Conservation (phyloP, 1,284 basidiomycete genomes). For the Melampsora larici-populina region DNA sequence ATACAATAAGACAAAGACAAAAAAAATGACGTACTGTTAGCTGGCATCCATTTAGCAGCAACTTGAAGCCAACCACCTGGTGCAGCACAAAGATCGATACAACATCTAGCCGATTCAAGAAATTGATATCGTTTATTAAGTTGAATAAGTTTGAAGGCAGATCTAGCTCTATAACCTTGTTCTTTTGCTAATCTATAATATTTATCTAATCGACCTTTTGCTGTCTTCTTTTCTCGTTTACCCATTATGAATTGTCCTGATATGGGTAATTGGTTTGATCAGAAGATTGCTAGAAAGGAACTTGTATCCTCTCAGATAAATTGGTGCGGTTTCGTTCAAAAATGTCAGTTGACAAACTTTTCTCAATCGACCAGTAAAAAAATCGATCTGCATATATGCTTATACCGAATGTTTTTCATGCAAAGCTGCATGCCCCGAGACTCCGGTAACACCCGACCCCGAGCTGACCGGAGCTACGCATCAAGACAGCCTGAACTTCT, state of each 20-base stretch:
- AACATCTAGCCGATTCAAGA: conserved; percentile 84
- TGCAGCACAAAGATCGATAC: conserved; percentile 96
- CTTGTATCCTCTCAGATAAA: neutral
- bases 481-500: too few species aligned
- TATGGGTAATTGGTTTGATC: neutral
- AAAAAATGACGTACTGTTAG: conserved; percentile 72
- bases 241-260: conserved; percentile 9
- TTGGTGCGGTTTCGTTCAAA: neutral
- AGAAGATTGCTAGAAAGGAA: neutral
- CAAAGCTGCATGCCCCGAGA: too few species aligned
- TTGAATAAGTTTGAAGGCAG: conserved; percentile 99
- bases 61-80: conserved; percentile 99
- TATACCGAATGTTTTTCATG: too few species aligned
- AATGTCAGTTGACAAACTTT: neutral
- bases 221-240: conserved; percentile 40
- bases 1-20: conserved; percentile 48
- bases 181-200: conserved; percentile 63
- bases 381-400: too few species aligned
- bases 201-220: conserved; percentile 43
- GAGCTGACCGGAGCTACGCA: too few species aligned
- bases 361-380: too few species aligned
- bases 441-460: too few species aligned
- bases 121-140: conserved; percentile 97
- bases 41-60: conserved; percentile 96
- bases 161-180: conserved; percentile 98